Evolutionary conservation across 768 basidiomycete species (phyloP).

Genomic region (Serendipita sp.): DNA sequence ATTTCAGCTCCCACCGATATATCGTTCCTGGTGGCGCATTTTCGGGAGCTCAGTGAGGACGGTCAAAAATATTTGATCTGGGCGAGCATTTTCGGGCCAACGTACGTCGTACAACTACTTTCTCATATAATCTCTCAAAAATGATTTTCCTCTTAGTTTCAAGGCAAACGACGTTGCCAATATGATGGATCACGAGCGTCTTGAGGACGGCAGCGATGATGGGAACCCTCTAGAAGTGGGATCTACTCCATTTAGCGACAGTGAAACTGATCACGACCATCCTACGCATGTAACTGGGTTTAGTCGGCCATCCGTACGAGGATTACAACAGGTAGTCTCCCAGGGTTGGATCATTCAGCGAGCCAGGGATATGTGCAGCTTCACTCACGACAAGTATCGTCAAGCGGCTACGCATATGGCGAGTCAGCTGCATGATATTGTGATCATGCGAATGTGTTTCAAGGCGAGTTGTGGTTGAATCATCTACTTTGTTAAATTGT

Average conservation of each 20-base stretch:
- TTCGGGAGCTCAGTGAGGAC: constrained; percentile 46
- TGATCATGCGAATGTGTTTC: constrained; percentile 52
- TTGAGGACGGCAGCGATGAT: constrained; percentile 19
- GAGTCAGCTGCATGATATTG: constrained; percentile 31
- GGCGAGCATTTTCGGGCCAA: constrained; percentile 60
- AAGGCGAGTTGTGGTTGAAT: too few relatives aligned
- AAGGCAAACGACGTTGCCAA: constrained; percentile 57
- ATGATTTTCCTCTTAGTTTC: constrained; percentile 29
- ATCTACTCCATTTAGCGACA: constrained; percentile 13
- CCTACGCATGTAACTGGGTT: constrained; percentile 11
- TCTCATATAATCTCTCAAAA: neutral
- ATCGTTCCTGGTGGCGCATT: constrained; percentile 41
- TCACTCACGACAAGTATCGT: constrained; percentile 58
- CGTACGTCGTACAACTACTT: constrained; percentile 26
- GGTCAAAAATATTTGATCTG: constrained; percentile 51
- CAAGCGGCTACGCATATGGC: constrained; percentile 55
- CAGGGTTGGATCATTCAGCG: constrained; percentile 50
- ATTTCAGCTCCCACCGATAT: constrained; percentile 40
- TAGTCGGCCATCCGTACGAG: constrained; percentile 49
- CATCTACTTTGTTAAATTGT: too few relatives aligned
- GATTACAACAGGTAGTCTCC: constrained; percentile 46
- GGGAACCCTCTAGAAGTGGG: neutral
- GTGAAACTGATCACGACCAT: constrained; percentile 22
- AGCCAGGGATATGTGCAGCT: constrained; percentile 62
- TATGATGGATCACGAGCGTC: constrained; percentile 61